Base-by-base conservation (phyloP, 257 asterid species). In the Nicotiana otophora region DNA sequence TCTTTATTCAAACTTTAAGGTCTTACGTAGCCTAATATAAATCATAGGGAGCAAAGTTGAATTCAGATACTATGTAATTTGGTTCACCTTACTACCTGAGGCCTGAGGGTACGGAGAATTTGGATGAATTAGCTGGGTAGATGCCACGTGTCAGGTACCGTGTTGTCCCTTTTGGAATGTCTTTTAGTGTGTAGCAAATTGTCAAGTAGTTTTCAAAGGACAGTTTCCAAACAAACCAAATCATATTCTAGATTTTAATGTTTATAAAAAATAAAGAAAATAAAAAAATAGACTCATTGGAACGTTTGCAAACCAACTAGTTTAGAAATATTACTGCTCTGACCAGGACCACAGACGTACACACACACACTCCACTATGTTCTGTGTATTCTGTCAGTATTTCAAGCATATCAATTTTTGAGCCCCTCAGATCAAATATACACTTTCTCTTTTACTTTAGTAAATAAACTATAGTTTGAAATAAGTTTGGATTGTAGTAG, bases 131-230 rank as follows among this genome's bases (percentile, higher is more conserved):
- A 75, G 80, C 63, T 51, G 80, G 80, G 80, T 5, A 8, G 26
- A 42, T 75, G 63, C 63, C 80, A 75, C 63, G 63, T 74, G 62
- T 74, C 80, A 74, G 62, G 15, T 74, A 74, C 26, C 6, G 62
- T 48, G 80, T 51, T 74, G 42, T 23, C 26, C 36, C 62, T 51
- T 48, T 74, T 15, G n/a, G 46, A 48, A 74, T 74, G 80, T 74
- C 80, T 26, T 51, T 26, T 74, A 14, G 63, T 51, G 80, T 61
- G 1, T 74, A 34, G 16, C 28, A 15, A 75, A 4, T 48, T 15
- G 80, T 75, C 80, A 26, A 51, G 80, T 75, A 51, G 80, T 75
- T 75, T 75, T 48, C 63, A 5, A 48, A 48, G 80, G 80, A 74
- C 80, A 74, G 80, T 15, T 74, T 46, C 62, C 80, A 7, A 74